These are phyloP conservation scores for Aspergillus flavus DNA, from an alignment of 2,329 filamentous ascomycete genomes.

Conservation along the genomic window DNA sequence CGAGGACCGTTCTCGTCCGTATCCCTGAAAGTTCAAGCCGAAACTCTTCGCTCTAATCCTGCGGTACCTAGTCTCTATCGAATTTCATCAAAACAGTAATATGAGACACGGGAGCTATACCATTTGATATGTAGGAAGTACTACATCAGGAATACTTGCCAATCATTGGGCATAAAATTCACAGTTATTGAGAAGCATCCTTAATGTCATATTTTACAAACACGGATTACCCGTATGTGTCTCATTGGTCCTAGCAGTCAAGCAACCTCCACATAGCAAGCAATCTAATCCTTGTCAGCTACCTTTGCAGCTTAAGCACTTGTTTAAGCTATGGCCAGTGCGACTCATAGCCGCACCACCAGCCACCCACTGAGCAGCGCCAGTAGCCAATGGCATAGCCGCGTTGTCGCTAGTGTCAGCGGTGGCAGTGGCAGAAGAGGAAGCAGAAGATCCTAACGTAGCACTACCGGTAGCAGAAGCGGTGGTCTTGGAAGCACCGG, in stretches of 20 bases:
- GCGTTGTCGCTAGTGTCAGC: not conserved
- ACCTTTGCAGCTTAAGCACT: not conserved
- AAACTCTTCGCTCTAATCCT: no score
- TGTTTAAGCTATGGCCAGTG: not conserved
- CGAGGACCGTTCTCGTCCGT: not conserved
- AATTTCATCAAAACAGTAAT: no score
- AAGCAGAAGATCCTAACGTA: not conserved
- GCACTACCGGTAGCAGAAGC: not conserved
- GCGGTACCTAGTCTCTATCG: no score
- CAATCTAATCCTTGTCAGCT: not conserved
- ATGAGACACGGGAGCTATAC: no score
- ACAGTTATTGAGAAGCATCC: not conserved
- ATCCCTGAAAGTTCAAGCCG: not conserved
- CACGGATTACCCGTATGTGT: not conserved
- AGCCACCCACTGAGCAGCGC: not conserved
- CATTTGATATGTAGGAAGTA: no score
- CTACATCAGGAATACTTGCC: not conserved
- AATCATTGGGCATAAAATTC: not conserved
- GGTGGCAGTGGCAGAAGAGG: not conserved
- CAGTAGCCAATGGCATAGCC: not conserved
- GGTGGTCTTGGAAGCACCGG: not conserved
- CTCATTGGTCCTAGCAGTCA: not conserved
- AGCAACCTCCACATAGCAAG: not conserved
- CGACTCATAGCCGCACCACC: not conserved
- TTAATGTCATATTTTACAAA: not conserved